Evolutionary conservation across 257 asterid species (phyloP).

Genomic region (Solanum verrucosum): DNA sequence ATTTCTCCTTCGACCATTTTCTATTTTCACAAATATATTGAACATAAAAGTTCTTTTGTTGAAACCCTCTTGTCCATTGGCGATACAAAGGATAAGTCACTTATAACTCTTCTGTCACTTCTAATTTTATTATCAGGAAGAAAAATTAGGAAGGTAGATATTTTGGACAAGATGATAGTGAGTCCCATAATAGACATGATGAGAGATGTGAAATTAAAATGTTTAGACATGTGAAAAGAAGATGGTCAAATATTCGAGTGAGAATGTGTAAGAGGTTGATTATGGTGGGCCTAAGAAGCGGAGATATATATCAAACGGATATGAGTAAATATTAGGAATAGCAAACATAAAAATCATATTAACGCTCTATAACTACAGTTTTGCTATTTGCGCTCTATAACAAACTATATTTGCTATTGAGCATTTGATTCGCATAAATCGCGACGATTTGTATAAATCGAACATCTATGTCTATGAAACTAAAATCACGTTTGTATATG

Average conservation of each 20-base stretch:
- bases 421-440: no score
- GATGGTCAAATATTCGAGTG: no score
- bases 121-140: background rate
- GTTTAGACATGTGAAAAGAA: background rate
- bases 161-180: background rate
- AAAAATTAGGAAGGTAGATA: no score
- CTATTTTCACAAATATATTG: background rate
- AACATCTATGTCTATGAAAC: fast-evolving
- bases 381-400: background rate
- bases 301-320: fast-evolving
- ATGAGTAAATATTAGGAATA: no score
- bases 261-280: fast-evolving
- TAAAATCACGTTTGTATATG: background rate
- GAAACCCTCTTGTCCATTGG: background rate
- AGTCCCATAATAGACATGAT: background rate
- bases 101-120: background rate
- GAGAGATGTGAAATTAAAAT: background rate
- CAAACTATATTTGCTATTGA: no score
- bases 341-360: no score
- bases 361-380: background rate
- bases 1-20: no score
- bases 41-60: background rate
- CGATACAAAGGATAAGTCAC: background rate
- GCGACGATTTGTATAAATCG: no score
- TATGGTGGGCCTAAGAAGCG: background rate